Percentiles rank a stretch among this genome's conserved stretches.
Evolutionary conservation across 2,329 filamentous ascomycete species (phyloP).

Genomic region (Parascedosporium putredinis): DNA sequence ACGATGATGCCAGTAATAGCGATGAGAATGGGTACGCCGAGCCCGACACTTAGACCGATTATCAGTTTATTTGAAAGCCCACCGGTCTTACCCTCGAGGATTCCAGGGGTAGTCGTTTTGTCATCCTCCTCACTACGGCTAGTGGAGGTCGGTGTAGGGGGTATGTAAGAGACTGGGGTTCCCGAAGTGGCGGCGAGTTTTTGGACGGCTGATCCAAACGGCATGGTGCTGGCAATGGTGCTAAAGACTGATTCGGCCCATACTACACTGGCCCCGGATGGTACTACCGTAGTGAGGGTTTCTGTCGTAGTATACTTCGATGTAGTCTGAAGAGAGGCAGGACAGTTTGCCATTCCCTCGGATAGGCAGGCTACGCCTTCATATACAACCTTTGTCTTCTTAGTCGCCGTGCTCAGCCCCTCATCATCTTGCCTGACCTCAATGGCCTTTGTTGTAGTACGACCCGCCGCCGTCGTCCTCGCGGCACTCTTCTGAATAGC

Average conservation of each 20-base stretch:
- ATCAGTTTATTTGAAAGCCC: constrained; percentile 34
- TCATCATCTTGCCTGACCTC: constrained; percentile 12
- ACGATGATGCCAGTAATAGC: constrained; percentile 18
- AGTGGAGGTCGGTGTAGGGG: constrained; percentile 17
- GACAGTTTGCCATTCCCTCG: constrained; percentile 35
- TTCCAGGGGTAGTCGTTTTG: background rate
- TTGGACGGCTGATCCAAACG: constrained; percentile 32
- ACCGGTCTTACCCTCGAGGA: constrained; percentile 15
- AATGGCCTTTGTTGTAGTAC: constrained; percentile 7
- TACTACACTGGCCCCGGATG: constrained; percentile 24
- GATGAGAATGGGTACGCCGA: constrained; percentile 29
- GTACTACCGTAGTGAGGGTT: constrained; percentile 30
- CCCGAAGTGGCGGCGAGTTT: constrained; percentile 29
- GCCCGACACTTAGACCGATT: constrained; percentile 36
- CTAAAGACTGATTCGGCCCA: constrained; percentile 17
- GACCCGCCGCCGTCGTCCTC: too few species aligned
- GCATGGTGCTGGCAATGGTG: constrained; percentile 21
- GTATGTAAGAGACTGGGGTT: constrained; percentile 31
- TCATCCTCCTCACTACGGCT: constrained; percentile 8
- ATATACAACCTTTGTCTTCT: constrained; percentile 28
- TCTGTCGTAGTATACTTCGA: constrained; percentile 25
- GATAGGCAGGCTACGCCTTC: constrained; percentile 33
- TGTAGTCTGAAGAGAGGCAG: constrained; percentile 36
- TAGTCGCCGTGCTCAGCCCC: constrained; percentile 26
- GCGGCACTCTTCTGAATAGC: constrained; percentile 15